Evolutionary conservation across 306 rosid genomes (phyloP), one percentile per base, ranked within the genome.

Genomic region (Parietaria judaica): DNA sequence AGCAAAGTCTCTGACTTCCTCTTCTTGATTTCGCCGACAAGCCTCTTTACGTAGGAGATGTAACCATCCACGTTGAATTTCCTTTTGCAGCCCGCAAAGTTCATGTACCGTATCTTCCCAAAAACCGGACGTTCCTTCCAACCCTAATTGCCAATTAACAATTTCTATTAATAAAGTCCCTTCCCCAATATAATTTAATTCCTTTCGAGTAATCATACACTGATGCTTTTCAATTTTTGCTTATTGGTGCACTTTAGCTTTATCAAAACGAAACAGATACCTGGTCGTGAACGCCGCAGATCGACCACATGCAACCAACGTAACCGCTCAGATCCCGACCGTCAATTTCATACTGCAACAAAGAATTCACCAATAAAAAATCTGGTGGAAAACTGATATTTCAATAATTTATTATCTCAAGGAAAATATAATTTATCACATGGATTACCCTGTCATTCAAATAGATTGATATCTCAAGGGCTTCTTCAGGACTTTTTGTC

Each of bases 281-380:
- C 96, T 91, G 98, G 84, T 91, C 96, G 53, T 91, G 98, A 57
- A 88, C 80, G 14, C 96, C 98, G 13, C 96, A 88, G 55, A 91
- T 78, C 35, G 98, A 88, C 98, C 96, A 91, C 96, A 91, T 91
- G 80, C 98, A 91, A 58, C 98, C 98, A 12, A 74, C 87, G 4
- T 85, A 91, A 49, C 98, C 96, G 70, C 54, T 87, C 35, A 96
- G 96, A 65, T 91, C 98, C 74, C 98, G 83, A 59, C 98, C 98
- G 76, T 91, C 98, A 8, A 87, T 68, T 76, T 81, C 84, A 70
- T 91, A 91, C 96, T 91, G 86, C 86, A 80, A 10, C 35, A 31
- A 64, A 66, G 14, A 56, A 7, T 61, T 4, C 45, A 8, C 6
- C 45, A 8, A 1, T 41, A 8, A 41, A 41, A 41, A 41, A 41